phyloP scores from a whole-genome alignment of 257 asterid genomes.

The Solanum ossicruentum region DNA sequence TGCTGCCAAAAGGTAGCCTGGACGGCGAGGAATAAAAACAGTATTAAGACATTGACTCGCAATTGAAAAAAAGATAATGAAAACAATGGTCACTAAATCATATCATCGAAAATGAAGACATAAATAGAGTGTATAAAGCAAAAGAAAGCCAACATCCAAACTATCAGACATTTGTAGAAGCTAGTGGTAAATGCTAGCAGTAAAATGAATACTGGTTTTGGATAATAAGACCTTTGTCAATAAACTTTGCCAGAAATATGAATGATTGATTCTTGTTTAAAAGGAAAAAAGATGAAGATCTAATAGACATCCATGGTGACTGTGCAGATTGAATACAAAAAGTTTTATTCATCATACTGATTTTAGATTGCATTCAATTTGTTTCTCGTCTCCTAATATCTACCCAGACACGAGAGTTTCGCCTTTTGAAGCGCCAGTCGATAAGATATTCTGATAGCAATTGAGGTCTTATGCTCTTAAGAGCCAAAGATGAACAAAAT shows the following conservation, averaged over 20 bases:
- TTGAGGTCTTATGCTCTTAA: neutral
- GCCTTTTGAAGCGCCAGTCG: neutral
- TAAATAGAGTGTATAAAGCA: neutral
- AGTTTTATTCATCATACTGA: neutral
- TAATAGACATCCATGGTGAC: neutral
- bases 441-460: neutral
- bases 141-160: neutral
- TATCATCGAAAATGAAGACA: neutral
- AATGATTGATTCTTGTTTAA: neutral
- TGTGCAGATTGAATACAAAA: neutral
- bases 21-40: slow-evolving; percentile 14
- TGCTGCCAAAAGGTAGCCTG: slow-evolving; percentile 99
- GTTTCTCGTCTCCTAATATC: too few species aligned
- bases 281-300: neutral
- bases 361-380: neutral
- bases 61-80: neutral
- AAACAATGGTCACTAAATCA: neutral
- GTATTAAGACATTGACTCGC: neutral
- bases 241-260: neutral
- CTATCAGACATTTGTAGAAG: neutral
- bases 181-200: neutral
- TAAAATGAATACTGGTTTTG: neutral
- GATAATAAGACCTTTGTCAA: neutral
- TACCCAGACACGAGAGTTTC: neutral
- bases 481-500: neutral